These are phyloP conservation scores for Infundibulicybe gibba DNA, from an alignment of 768 basidiomycete species.

Conservation along the genomic window DNA sequence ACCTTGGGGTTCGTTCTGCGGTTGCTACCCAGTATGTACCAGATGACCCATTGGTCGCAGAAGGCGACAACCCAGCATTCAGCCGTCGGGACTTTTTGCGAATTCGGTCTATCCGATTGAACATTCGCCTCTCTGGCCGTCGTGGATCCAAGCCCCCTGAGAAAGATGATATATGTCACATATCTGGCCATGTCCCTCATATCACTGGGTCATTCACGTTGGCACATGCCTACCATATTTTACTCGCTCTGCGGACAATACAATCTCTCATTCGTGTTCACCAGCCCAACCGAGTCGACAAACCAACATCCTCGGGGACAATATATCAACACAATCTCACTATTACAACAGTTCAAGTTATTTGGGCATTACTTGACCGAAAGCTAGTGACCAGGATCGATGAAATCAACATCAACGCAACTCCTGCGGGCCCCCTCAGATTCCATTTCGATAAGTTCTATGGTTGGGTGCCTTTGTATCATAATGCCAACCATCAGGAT, in stretches of 20 bases:
- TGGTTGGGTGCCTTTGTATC: constrained; percentile 56
- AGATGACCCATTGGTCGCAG: constrained; percentile 59
- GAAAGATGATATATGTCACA: constrained; percentile 37
- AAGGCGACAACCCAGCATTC: constrained; percentile 45
- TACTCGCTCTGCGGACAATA: constrained; percentile 59
- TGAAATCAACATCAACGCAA: constrained; percentile 23
- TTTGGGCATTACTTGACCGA: constrained; percentile 45
- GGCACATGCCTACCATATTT: constrained; percentile 63
- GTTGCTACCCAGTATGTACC: constrained; percentile 64
- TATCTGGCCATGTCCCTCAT: constrained; percentile 48
- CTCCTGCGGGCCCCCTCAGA: constrained; percentile 21
- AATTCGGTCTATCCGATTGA: constrained; percentile 24
- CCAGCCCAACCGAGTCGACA: constrained; percentile 1
- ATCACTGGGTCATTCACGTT: constrained; percentile 53
- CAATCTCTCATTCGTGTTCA: constrained; percentile 28
- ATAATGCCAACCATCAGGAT: constrained; percentile 30
- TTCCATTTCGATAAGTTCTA: constrained; percentile 38
- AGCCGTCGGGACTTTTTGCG: constrained; percentile 41
- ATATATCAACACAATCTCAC: constrained; percentile 24
- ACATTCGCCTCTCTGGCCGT: constrained; percentile 24
- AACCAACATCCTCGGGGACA: constrained; percentile 5
- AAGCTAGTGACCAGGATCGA: constrained; percentile 42
- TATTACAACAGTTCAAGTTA: constrained; percentile 44
- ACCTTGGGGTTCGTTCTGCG: constrained; percentile 55
- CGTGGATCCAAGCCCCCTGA: constrained; percentile 12